Conservation (phyloP, 2,329 filamentous ascomycete species). For the Cladorrhinum sp. region DNA sequence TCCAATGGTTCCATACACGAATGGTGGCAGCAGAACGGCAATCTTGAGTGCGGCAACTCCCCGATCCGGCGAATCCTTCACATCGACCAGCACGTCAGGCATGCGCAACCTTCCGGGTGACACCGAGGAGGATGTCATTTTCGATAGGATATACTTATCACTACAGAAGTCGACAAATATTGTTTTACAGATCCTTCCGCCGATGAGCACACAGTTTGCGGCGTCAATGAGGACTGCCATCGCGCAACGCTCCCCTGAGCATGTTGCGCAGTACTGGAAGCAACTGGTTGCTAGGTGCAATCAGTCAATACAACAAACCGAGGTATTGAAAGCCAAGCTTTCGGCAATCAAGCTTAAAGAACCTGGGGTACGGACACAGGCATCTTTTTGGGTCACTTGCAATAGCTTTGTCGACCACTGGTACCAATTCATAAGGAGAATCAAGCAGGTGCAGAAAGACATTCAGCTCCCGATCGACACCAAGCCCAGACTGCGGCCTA, state of each 20-base stretch:
- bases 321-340: slow-evolving; percentile 68
- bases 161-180: slow-evolving; percentile 71
- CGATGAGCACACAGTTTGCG: slow-evolving; percentile 64
- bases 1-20: slow-evolving; percentile 43
- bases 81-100: slow-evolving; percentile 49
- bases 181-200: slow-evolving; percentile 68
- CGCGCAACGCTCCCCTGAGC: slow-evolving; percentile 56
- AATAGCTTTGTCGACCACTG: slow-evolving; percentile 71
- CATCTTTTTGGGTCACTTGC: slow-evolving; percentile 66
- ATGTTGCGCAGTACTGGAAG: slow-evolving; percentile 64
- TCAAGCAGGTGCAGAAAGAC: slow-evolving; percentile 53
- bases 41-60: slow-evolving; percentile 64
- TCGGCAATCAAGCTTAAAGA: slow-evolving; percentile 83
- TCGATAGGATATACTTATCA: slow-evolving; percentile 78
- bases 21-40: slow-evolving; percentile 49
- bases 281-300: slow-evolving; percentile 69
- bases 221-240: slow-evolving; percentile 62
- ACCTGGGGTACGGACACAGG: slow-evolving; percentile 65
- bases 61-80: slow-evolving; percentile 78
- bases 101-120: slow-evolving; percentile 56
- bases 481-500: slow-evolving; percentile 69
- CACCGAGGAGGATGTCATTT: slow-evolving; percentile 73
- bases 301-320: slow-evolving; percentile 68
- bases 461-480: slow-evolving; percentile 63
- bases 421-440: slow-evolving; percentile 60